Conservation (phyloP, 192 early-diverging fungal species). For the Gonapodya prolifera region DNA sequence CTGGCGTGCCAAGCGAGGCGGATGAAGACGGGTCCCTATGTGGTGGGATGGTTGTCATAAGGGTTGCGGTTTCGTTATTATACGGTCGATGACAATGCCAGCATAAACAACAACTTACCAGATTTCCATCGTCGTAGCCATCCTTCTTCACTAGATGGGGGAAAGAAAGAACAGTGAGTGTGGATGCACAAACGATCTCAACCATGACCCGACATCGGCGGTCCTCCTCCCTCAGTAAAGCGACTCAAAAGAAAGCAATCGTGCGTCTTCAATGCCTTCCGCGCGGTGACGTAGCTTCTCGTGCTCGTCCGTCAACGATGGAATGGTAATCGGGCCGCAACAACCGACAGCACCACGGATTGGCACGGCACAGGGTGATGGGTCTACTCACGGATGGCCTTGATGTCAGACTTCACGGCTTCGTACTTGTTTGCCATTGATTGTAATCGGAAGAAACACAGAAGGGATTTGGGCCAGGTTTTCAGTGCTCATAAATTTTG, state of each 20-base stretch:
- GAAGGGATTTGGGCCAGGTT: no score
- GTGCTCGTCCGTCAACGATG: not conserved
- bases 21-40: slow-evolving; percentile 34
- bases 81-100: not conserved
- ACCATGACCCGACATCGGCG: not conserved
- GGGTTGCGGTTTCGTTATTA: not conserved
- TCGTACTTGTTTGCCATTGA: no score
- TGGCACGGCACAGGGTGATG: not conserved
- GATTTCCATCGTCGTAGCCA: not conserved
- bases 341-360: not conserved
- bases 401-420: not conserved
- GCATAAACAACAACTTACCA: not conserved
- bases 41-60: not conserved
- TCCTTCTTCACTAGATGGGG: not conserved
- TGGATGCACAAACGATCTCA: not conserved
- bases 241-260: not conserved
- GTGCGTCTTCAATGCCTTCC: not conserved
- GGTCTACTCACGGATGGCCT: not conserved
- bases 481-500: no score
- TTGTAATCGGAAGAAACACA: no score
- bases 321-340: not conserved
- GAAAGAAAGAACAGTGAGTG: no score
- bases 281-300: not conserved
- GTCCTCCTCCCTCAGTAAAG: no score
- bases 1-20: slow-evolving; percentile 77